Conservation (phyloP, 345 rosid species). For the Rubroshorea leprosula region DNA sequence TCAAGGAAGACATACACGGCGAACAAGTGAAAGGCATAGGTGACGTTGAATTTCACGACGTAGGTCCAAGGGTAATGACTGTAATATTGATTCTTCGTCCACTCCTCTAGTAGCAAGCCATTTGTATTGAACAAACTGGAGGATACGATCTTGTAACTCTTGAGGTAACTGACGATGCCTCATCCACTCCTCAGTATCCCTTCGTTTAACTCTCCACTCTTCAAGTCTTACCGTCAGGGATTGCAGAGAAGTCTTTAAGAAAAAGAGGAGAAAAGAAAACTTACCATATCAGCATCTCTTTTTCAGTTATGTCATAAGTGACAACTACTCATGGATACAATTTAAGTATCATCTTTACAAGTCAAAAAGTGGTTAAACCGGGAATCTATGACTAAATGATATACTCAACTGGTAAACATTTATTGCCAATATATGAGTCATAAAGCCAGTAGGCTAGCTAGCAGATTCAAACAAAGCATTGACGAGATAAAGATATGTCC, state of each 20-base stretch:
- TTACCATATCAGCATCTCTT: not conserved
- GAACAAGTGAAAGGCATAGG: constrained; percentile 80
- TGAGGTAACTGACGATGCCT: constrained; percentile 85
- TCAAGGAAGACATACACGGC: constrained; percentile 51
- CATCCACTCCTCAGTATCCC: constrained; percentile 98
- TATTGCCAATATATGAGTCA: no score
- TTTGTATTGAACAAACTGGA: constrained; percentile 69
- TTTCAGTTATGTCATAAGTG: not conserved
- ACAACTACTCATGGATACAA: not conserved
- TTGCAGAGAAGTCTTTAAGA: constrained; percentile 70
- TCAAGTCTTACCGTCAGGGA: constrained; percentile 78
- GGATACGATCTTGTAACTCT: constrained; percentile 72
- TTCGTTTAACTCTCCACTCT: constrained; percentile 82
- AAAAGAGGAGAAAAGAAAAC: not conserved
- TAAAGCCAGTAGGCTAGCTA: no score
- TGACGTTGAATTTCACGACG: constrained; percentile 95
- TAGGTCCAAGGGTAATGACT: constrained; percentile 66
- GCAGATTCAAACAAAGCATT: no score
- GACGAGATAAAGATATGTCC: no score
- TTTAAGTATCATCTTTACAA: not conserved
- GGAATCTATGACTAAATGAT: not conserved
- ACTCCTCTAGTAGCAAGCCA: constrained; percentile 97
- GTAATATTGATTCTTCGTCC: constrained; percentile 74
- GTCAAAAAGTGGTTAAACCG: no score
- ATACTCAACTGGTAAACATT: no score